Evolutionary conservation across 495 filamentous ascomycete species (phyloP), one percentile per base, ranked within the genome.

Genomic region (Amorphotheca resinae): DNA sequence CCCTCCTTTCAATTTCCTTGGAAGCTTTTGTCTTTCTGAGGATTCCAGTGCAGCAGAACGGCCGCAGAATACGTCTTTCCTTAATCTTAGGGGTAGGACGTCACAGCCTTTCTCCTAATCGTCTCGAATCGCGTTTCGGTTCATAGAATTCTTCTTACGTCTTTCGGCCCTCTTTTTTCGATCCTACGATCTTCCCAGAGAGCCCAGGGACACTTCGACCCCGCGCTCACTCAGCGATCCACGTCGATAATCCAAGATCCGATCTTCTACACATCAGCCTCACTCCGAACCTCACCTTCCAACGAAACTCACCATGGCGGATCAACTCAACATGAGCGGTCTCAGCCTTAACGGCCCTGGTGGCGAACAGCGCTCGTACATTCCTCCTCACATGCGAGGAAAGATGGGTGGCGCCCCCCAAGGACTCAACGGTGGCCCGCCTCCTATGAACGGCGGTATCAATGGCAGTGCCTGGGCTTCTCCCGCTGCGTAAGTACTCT

Each of bases 261-360:
- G 38, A 28, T 36, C 22, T 33, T 4, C 33, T 18, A 42, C 37
- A 20, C 47, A 18, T 38, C 45, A 48, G 36, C 42, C 45, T 45
- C 33, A 41, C 21, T n/a, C n/a, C n/a, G n/a, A 28, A 28, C 22
- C 21, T 41, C 36, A 41, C 38, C 45, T 51, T 55, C 38, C 42
- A 31, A 39, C 43, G 17, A 25, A 12, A 44, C 40, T 33, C 51
- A 57, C 43, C 53, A 96, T 96, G 91, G 89, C 91, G 64, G 87
- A 95, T 64, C 79, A 93, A 68, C 77, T 98, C 52, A 86, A 87
- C 63, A 88, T 95, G 82, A 77, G 74, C 62, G 79, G 81, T 60
- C 70, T 94, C 57, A 81, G 71, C 60, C 70, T 95, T 52, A 73
- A 73, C 60, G 77, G 80, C 35, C 71, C 70, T 48, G 51, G 59